phyloP scores from a whole-genome alignment of 2,329 filamentous ascomycete species.

The Exophiala sideris region DNA sequence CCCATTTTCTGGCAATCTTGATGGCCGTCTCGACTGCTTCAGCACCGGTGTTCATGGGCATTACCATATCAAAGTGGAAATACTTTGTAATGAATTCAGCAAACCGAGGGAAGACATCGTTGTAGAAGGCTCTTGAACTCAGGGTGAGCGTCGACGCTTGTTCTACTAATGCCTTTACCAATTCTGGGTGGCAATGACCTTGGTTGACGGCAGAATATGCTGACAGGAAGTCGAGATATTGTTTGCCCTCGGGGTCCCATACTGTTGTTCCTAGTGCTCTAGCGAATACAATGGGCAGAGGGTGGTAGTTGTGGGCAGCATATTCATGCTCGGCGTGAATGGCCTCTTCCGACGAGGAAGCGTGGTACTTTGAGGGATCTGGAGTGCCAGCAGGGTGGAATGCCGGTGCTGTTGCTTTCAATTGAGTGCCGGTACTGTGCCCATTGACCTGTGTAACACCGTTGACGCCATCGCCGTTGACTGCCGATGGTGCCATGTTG shows the following conservation, averaged over 20 bases:
- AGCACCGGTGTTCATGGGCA: conserved; percentile 97
- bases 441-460: conserved; percentile 16
- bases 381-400: conserved; percentile 38
- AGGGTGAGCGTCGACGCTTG: conserved; percentile 87
- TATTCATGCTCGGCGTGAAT: conserved; percentile 77
- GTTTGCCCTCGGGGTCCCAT: conserved; percentile 93
- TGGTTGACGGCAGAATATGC: conserved; percentile 98
- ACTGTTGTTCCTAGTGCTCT: conserved; percentile 80
- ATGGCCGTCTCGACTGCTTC: conserved; percentile 95
- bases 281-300: conserved; percentile 88
- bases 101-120: conserved; percentile 95
- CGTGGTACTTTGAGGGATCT: conserved; percentile 59
- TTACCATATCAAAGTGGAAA: conserved; percentile 95
- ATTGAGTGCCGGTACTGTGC: conserved; percentile 17
- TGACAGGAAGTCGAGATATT: conserved; percentile 97
- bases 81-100: conserved; percentile 84
- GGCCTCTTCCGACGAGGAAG: conserved; percentile 72
- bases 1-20: conserved; percentile 97
- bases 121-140: conserved; percentile 94
- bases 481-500: conserved; percentile 24
- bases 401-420: conserved; percentile 41
- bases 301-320: conserved; percentile 98
- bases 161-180: conserved; percentile 83
- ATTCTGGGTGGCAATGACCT: conserved; percentile 94
- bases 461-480: conserved; percentile 14